A percentile compares a stretch with the other conserved stretches of the same genome.
These are phyloP conservation scores for Penicillium macrosclerotiorum DNA, from an alignment of 495 filamentous ascomycete genomes.

Conservation along the genomic window DNA sequence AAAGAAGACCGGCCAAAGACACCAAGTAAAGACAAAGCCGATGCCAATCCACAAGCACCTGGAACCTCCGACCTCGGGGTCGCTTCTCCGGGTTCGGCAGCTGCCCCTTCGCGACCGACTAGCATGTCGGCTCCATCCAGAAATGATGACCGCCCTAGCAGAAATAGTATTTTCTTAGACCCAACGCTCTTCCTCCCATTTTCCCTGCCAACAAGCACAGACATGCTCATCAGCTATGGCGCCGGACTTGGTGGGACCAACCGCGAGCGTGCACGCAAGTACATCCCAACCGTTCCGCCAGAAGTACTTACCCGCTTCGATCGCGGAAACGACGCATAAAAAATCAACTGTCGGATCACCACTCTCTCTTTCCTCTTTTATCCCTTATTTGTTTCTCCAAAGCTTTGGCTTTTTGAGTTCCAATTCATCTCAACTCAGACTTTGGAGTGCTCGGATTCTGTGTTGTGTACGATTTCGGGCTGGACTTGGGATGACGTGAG, in stretches of 20 bases:
- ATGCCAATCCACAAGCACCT: slow-evolving; percentile 14
- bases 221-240: slow-evolving; percentile 94
- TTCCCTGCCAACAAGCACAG: slow-evolving; percentile 87
- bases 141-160: slow-evolving; percentile 35
- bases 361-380: not conserved
- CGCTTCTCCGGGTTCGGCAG: slow-evolving; percentile 27
- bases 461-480: not conserved
- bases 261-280: slow-evolving; percentile 86
- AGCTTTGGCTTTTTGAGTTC: too few relatives aligned
- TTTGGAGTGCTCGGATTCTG: not conserved
- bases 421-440: not conserved
- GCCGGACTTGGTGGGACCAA: slow-evolving; percentile 93
- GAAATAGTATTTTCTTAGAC: slow-evolving; percentile 69
- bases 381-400: too few relatives aligned
- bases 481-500: not conserved
- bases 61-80: slow-evolving; percentile 20
- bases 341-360: not conserved
- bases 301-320: slow-evolving; percentile 92
- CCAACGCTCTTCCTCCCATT: slow-evolving; percentile 93
- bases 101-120: slow-evolving; percentile 22
- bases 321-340: slow-evolving; percentile 36
- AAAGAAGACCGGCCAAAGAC: slow-evolving; percentile 42
- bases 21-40: slow-evolving; percentile 39
- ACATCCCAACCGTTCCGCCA: slow-evolving; percentile 91
- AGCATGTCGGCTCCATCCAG: slow-evolving; percentile 13